These are phyloP conservation scores for Beauveria sp. DNA, from an alignment of 2,329 filamentous ascomycete genomes.

Conservation along the genomic window DNA sequence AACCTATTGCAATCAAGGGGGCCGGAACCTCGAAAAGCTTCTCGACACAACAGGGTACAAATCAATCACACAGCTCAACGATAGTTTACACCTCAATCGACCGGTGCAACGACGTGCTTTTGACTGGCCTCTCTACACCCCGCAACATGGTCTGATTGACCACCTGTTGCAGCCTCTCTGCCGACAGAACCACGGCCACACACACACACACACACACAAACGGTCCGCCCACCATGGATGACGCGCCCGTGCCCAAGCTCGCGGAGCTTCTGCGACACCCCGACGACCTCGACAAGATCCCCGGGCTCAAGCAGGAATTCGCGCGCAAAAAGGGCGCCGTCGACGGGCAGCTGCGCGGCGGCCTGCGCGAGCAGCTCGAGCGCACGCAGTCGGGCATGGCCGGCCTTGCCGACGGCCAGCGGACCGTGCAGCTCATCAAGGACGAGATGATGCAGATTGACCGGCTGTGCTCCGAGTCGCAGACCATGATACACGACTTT, in stretches of 20 bases:
- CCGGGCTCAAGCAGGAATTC: conserved; percentile 83
- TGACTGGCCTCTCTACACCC: neutral
- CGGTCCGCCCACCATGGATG: conserved; percentile 31
- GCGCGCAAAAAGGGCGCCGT: conserved; percentile 87
- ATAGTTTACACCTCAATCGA: too few relatives aligned
- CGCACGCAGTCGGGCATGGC: conserved; percentile 90
- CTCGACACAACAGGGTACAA: neutral
- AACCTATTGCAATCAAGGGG: neutral
- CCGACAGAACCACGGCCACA: neutral
- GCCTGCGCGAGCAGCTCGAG: conserved; percentile 86
- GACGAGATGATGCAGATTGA: conserved; percentile 99
- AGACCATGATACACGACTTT: conserved; percentile 97
- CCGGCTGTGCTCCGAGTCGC: conserved; percentile 91
- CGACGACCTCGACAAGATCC: conserved; percentile 95
- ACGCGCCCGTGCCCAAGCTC: conserved; percentile 68
- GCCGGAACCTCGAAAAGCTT: neutral
- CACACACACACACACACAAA: neutral
- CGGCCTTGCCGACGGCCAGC: conserved; percentile 81
- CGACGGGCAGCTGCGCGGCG: conserved; percentile 81
- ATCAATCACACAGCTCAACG: too few relatives aligned
- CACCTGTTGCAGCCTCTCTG: conserved; percentile 8
- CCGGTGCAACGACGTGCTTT: neutral
- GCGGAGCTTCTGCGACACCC: conserved; percentile 89
- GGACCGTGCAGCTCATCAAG: conserved; percentile 86
- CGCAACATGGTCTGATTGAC: conserved; percentile 22